Evolutionary conservation across 257 asterid species (phyloP).

Genomic region (Penstemon davidsonii): DNA sequence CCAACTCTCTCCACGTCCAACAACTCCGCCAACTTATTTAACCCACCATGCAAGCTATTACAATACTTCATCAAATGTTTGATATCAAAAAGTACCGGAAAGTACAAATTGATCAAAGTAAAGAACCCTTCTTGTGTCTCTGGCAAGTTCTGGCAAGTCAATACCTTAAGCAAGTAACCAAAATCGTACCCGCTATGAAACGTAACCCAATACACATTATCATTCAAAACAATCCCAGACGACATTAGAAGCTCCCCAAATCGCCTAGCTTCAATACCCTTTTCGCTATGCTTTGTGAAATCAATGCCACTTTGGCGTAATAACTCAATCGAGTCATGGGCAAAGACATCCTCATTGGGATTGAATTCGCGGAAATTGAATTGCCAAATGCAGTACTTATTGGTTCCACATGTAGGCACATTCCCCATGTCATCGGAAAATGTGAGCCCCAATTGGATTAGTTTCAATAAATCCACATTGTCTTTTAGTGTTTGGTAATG

Average conservation of each 20-base stretch:
- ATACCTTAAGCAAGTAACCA: constrained; percentile 48
- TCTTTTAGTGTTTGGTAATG: constrained; percentile 47
- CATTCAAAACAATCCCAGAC: constrained; percentile 53
- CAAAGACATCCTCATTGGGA: constrained; percentile 44
- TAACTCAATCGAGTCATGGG: constrained; percentile 46
- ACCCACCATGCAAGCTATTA: constrained; percentile 51
- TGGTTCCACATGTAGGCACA: constrained; percentile 41
- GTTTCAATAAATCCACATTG: constrained; percentile 49
- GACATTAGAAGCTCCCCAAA: constrained; percentile 52
- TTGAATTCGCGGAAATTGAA: constrained; percentile 59
- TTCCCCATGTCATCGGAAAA: constrained; percentile 49
- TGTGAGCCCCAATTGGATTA: constrained; percentile 53
- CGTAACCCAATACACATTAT: constrained; percentile 44
- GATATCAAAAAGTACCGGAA: constrained; percentile 45
- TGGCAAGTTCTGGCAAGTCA: constrained; percentile 43
- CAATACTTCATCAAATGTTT: constrained; percentile 54
- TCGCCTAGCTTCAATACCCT: constrained; percentile 38
- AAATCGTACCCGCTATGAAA: constrained; percentile 58
- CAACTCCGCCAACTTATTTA: constrained; percentile 49
- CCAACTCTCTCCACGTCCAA: constrained; percentile 54
- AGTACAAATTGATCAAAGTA: constrained; percentile 37
- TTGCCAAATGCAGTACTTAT: constrained; percentile 46
- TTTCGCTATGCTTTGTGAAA: constrained; percentile 34
- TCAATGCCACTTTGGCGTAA: constrained; percentile 49
- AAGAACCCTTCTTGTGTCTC: constrained; percentile 44